Evolutionary conservation across 495 filamentous ascomycete species (phyloP), one percentile per base, ranked within the genome.

Genomic region (Xylaria castorea): DNA sequence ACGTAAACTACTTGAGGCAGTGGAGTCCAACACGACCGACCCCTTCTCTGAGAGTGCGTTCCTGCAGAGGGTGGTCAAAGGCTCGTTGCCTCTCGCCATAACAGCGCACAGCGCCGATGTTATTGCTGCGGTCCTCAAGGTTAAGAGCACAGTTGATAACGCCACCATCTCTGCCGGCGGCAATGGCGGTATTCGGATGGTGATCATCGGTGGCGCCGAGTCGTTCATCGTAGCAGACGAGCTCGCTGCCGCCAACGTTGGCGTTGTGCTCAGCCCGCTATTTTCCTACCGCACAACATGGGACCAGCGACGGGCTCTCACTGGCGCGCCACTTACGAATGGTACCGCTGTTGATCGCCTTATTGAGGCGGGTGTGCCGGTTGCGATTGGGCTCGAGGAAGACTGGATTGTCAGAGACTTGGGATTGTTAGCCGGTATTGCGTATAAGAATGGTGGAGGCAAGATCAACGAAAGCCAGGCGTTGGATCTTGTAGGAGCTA

Each of bases 311-410:
- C 80, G 86, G 8, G 80, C 83, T 4, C 77, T 87, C 30, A 80
- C 83, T 0, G 87, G 87, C 2, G 86, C 86, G 2, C 87, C 87
- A 20, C 82, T 89, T 1, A 86, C 84, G 12, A 86, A 87, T 63
- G 86, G 84, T 5, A 89, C 87, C 9, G 80, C 79, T 1, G 76
- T 89, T 7, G 84, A 87, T 55, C 42, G 51, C 20, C 81, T 88
- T 5, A 38, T 85, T 1, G 81, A 83, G 38, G 86, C 86, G 38
- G 78, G 83, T 11, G 86, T 88, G 2, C 60, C 71, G 7, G 80
- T 82, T 11, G 87, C 81, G 0, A 81, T 88, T 27, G 81, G 85
- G 3, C 75, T 85, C 6, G 77, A 82, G 25, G 86, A 88, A 78
- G 83, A 87, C 73, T 88, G 83, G 82, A 63, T 82, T 36, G 86